Evolutionary conservation across 805 yeast genomes (phyloP), one percentile per base, ranked within the genome.

Genomic region (Peterozyma toletana): DNA sequence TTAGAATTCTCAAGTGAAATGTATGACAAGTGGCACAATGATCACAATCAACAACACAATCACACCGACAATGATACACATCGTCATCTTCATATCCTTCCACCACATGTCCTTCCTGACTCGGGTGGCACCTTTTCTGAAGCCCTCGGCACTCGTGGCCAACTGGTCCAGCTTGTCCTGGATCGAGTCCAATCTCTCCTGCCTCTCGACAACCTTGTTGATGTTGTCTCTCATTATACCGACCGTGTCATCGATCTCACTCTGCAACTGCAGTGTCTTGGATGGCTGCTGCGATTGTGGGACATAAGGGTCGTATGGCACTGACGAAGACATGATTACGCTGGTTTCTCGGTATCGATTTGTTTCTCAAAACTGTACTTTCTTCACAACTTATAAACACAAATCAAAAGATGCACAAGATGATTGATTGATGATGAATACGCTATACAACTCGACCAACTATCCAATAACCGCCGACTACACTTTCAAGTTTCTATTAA

Each of bases 21-120:
- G 96, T 45, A 91, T 88, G 31, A 86, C 97, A 49, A 93, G 80
- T 30, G 98, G 98, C 35, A 91, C 96, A 52, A 90, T 86, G 50
- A 83, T 79, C 45, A 91, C 95, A 44, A 91, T 85, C 46, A 91
- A 67, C 53, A 91, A 67, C 42, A 90, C 79, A 58, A 91, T 80
- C 42, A 93, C 68, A 21, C 83, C 81, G 29, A 83, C 85, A 39
- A 83, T 79, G 47, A 90, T 83, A 66, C 98, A 91, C 72, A 90
- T 70, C 65, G 95, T 83, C 91, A 93, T 85, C 71, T 93, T 93
- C 78, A 93, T 76, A 63, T 91, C 96, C 66, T 93, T 91, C 86
- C 95, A 86, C 98, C 98, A 91, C 97, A 91, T 91, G 60, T 90
- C 95, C 66, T 90, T 91, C 68, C 99, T 86, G 39, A 91, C 97